Evolutionary conservation across 208 protist species (phyloP).

Genomic region (Wallacemonas sp.): DNA sequence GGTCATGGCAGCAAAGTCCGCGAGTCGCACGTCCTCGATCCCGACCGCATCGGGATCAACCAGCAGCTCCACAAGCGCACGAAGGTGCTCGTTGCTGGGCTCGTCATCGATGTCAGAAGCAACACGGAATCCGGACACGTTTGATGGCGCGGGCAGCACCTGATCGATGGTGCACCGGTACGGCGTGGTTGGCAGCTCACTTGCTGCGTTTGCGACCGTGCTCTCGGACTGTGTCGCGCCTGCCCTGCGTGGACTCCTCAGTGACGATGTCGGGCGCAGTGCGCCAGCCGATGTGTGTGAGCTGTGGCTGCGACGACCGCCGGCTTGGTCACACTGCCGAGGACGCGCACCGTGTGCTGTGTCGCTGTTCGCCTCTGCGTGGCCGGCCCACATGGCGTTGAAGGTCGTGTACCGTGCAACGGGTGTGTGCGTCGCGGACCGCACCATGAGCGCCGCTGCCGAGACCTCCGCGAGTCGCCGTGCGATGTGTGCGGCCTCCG

Average conservation of each 20-base stretch:
- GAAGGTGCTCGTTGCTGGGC: constrained; percentile 27
- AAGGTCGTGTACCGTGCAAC: constrained; percentile 5
- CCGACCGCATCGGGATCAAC: constrained; percentile 52
- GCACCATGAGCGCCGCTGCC: neutral
- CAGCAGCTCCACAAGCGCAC: constrained; percentile 58
- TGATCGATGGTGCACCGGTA: constrained; percentile 21
- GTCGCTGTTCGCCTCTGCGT: neutral
- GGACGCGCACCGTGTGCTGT: neutral
- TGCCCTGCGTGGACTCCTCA: neutral
- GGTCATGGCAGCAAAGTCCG: constrained; percentile 74
- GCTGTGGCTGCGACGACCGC: constrained; percentile 6
- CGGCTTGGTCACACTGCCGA: neutral
- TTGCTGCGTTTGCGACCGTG: neutral
- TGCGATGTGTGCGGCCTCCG: neutral
- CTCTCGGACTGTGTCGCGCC: neutral
- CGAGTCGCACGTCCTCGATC: constrained; percentile 67
- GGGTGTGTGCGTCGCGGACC: constrained; percentile 1
- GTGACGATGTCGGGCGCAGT: neutral
- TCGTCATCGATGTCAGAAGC: neutral
- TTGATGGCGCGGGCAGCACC: constrained; percentile 19
- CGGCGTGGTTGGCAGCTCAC: constrained; percentile 3
- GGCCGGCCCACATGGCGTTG: constrained; percentile 5
- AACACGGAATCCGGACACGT: constrained; percentile 4
- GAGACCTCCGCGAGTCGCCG: constrained; percentile 10
- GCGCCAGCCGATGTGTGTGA: constrained; percentile 4